A percentile compares a stretch with the other conserved stretches of the same genome.
These are phyloP conservation scores for Alternaria longipes DNA, from an alignment of 2,329 filamentous ascomycete species.

Conservation along the genomic window DNA sequence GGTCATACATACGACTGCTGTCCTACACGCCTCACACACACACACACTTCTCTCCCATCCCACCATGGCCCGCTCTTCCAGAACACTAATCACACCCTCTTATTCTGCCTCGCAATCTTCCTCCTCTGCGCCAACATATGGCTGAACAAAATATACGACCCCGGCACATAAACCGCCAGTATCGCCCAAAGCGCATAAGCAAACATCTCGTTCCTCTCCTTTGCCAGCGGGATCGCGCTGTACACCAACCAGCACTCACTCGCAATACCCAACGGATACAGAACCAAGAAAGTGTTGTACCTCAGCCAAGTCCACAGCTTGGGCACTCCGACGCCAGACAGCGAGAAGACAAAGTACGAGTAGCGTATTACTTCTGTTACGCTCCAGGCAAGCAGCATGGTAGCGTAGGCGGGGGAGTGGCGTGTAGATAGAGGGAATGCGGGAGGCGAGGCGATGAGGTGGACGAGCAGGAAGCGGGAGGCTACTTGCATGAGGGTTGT, in stretches of 20 bases:
- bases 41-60: background rate
- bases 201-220: constrained; percentile 59
- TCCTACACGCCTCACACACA: background rate
- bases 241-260: constrained; percentile 88
- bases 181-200: constrained; percentile 71
- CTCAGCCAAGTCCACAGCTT: constrained; percentile 77
- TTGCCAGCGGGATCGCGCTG: constrained; percentile 70
- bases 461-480: constrained; percentile 86
- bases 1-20: background rate
- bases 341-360: constrained; percentile 83
- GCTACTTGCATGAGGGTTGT: constrained; percentile 93
- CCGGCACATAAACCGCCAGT: constrained; percentile 80
- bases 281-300: constrained; percentile 89
- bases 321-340: constrained; percentile 68
- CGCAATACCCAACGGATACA: constrained; percentile 91
- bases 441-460: constrained; percentile 74
- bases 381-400: constrained; percentile 87
- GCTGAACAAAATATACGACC: constrained; percentile 83
- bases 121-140: constrained; percentile 93
- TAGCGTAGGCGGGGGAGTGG: constrained; percentile 70
- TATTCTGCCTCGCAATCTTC: constrained; percentile 64
- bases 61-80: background rate
- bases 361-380: constrained; percentile 94
- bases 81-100: background rate
- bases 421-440: constrained; percentile 71